Percentiles rank a stretch among this genome's conserved stretches.
Conservation (phyloP, 192 early-diverging fungal genomes). For the Rhizophagus sp. region DNA sequence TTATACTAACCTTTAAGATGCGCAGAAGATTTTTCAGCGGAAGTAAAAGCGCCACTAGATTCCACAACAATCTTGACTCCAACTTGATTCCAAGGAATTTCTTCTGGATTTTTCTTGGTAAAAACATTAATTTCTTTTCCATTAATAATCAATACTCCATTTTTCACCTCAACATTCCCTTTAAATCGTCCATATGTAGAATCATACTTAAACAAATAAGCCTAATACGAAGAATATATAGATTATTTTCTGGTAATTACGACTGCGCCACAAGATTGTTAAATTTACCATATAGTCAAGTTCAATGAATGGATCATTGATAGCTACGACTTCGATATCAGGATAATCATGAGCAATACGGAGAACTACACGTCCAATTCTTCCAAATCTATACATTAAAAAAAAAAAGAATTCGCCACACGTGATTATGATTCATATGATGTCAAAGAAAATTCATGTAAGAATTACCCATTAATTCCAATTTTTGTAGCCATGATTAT, state of each 20-base stretch:
- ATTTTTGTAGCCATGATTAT: conserved; percentile 40
- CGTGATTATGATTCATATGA: neutral
- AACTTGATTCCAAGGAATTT: conserved; percentile 85
- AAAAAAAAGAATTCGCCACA: neutral
- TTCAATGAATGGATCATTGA: conserved; percentile 98
- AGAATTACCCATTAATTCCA: conserved; percentile 62
- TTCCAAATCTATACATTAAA: conserved; percentile 71
- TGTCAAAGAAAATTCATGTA: neutral
- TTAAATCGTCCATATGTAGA: conserved; percentile 96
- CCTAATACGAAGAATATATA: conserved; percentile 32
- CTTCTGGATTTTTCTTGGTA: conserved; percentile 73
- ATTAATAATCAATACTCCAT: conserved; percentile 89
- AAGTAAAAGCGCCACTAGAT: conserved; percentile 98
- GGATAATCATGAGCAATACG: conserved; percentile 79
- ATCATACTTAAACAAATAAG: conserved; percentile 98
- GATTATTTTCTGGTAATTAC: neutral
- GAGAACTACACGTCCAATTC: conserved; percentile 97
- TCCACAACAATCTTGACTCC: conserved; percentile 95
- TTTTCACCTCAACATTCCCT: conserved; percentile 62
- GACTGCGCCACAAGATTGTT: neutral
- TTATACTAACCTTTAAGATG: conserved; percentile 45
- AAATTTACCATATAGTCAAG: conserved; percentile 84
- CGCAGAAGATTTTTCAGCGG: conserved; percentile 75
- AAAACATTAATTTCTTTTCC: conserved; percentile 76
- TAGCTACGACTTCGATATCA: conserved; percentile 79